These are phyloP conservation scores for Acanthamoeba castellanii DNA, from an alignment of 208 protist species.

Conservation along the genomic window DNA sequence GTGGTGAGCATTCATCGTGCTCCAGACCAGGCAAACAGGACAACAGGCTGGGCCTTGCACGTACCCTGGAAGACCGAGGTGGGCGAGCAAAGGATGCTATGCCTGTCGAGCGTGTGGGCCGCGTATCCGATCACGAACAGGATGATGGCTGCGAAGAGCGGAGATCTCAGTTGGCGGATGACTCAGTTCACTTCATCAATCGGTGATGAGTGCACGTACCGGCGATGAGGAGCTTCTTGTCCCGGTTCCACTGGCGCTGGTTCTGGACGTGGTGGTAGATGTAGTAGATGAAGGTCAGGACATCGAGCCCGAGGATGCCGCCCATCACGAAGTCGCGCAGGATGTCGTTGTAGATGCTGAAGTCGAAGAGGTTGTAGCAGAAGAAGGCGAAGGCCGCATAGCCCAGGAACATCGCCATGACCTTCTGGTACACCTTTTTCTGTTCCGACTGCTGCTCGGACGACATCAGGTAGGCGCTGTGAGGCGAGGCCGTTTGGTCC, in stretches of 20 bases:
- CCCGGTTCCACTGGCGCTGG: conserved; percentile 8
- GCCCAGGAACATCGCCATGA: conserved; percentile 9
- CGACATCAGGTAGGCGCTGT: conserved; percentile 5
- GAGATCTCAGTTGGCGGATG: neutral
- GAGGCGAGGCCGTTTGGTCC: neutral
- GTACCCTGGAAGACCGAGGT: conserved; percentile 55
- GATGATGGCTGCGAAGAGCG: neutral
- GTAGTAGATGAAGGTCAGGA: conserved; percentile 42
- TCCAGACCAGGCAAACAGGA: neutral
- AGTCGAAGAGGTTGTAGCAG: conserved; percentile 59
- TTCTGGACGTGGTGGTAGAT: conserved; percentile 48
- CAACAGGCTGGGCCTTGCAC: neutral
- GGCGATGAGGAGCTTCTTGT: conserved; percentile 54
- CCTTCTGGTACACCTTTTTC: conserved; percentile 2
- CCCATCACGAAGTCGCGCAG: conserved; percentile 47
- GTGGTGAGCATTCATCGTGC: neutral
- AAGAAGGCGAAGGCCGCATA: conserved; percentile 43
- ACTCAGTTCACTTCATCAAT: neutral
- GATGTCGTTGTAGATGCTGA: conserved; percentile 65
- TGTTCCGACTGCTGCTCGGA: conserved; percentile 9
- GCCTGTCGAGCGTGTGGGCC: conserved; percentile 38
- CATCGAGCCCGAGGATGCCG: conserved; percentile 8
- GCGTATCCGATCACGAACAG: conserved; percentile 32
- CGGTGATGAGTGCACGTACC: neutral
- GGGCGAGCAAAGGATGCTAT: conserved; percentile 55